These are phyloP conservation scores for Blastobotrys malaysiensis DNA, from an alignment of 1,139 yeast species.

Conservation along the genomic window DNA sequence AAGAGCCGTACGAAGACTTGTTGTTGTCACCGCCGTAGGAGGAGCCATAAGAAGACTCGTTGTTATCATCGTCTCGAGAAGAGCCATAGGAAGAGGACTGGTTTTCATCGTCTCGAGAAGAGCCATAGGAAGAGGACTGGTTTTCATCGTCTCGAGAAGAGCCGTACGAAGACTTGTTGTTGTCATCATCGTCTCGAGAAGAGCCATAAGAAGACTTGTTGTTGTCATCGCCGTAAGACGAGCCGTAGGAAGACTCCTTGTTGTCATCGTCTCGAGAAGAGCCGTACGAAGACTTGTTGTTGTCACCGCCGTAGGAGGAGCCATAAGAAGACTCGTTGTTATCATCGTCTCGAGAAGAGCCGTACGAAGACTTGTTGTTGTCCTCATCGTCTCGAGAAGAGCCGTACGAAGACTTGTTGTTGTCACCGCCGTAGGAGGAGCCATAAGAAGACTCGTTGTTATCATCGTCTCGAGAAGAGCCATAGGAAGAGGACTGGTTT, in stretches of 20 bases:
- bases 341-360: not conserved
- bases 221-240: constrained; percentile 3
- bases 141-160: not conserved
- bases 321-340: not conserved
- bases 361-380: not conserved
- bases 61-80: not conserved
- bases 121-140: not conserved
- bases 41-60: not conserved
- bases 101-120: constrained; percentile 1
- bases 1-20: not conserved
- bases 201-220: constrained; percentile 2
- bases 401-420: not conserved
- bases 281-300: constrained; percentile 2
- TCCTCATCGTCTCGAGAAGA: not conserved
- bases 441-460: not conserved
- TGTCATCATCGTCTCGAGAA: constrained; percentile 1
- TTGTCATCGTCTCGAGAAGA: constrained; percentile 2
- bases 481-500: not conserved
- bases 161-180: not conserved
- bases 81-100: constrained; percentile 1
- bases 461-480: constrained; percentile 2
- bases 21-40: constrained; percentile 5
- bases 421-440: constrained; percentile 1
- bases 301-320: not conserved
- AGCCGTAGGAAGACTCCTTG: not conserved